phyloP scores from a whole-genome alignment of 2,329 filamentous ascomycete genomes.

The Talaromyces sp. region DNA sequence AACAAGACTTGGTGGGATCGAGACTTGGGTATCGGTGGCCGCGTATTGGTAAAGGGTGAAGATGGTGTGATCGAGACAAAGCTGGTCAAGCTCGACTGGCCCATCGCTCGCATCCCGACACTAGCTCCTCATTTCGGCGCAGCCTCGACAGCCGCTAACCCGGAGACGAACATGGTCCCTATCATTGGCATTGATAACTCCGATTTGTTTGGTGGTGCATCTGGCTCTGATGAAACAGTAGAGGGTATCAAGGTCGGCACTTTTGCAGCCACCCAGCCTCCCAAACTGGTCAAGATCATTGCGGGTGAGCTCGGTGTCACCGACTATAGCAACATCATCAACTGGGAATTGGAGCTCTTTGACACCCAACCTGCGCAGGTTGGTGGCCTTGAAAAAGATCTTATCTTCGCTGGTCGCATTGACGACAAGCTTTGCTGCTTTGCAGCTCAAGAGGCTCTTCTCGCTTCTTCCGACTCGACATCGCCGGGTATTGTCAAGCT shows the following conservation, averaged over 20 bases:
- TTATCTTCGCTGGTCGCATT: conserved; percentile 92
- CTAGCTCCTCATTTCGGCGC: conserved; percentile 91
- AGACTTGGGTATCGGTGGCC: conserved; percentile 84
- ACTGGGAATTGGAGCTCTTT: conserved; percentile 96
- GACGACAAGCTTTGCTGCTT: conserved; percentile 98
- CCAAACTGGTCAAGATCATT: conserved; percentile 79
- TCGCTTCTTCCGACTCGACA: conserved; percentile 59
- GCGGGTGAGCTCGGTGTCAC: conserved; percentile 70
- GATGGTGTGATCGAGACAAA: conserved; percentile 74
- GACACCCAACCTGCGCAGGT: conserved; percentile 82
- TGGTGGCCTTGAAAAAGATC: conserved; percentile 82
- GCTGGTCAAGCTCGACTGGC: conserved; percentile 90
- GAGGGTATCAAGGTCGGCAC: conserved; percentile 52
- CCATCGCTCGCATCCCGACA: conserved; percentile 87
- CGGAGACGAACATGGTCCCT: conserved; percentile 89
- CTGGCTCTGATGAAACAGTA: conserved; percentile 36
- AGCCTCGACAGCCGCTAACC: conserved; percentile 66
- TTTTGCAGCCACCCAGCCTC: conserved; percentile 81
- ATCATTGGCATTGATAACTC: conserved; percentile 85
- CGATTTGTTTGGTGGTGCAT: conserved; percentile 41
- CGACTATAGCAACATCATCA: conserved; percentile 72
- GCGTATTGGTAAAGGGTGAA: conserved; percentile 76
- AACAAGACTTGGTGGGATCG: conserved; percentile 96
- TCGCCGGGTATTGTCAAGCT: conserved; percentile 71
- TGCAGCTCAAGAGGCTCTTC: conserved; percentile 78